A percentile compares a stretch with the other conserved stretches of the same genome.
Evolutionary conservation across 2,329 filamentous ascomycete species (phyloP).

Genomic region (Scolecobasidium constrictum): DNA sequence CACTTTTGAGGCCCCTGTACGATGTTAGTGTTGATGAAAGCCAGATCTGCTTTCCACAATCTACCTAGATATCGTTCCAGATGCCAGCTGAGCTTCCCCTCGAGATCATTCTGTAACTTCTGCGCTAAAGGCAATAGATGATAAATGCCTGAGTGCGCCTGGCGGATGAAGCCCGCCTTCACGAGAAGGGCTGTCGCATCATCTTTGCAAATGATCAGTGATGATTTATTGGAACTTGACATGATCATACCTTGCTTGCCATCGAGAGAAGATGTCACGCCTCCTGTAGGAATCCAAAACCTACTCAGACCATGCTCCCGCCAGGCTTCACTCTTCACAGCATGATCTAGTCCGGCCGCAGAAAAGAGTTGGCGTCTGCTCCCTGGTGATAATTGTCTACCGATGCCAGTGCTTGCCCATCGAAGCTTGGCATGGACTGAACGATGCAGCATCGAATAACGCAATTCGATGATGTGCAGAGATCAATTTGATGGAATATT

Average conservation of each 20-base stretch:
- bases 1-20: conserved; percentile 66
- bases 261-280: no score
- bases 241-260: background rate
- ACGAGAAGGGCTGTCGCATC: conserved; percentile 58
- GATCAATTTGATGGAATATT: no score
- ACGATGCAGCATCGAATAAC: background rate
- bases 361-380: no score
- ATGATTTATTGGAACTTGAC: background rate
- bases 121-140: conserved; percentile 82
- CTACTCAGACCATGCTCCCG: background rate
- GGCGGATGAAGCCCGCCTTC: conserved; percentile 55
- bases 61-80: background rate
- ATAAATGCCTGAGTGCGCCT: conserved; percentile 84
- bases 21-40: no score
- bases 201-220: conserved; percentile 18
- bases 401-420: background rate
- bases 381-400: no score
- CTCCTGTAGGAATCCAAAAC: background rate
- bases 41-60: no score
- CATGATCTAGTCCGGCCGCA: background rate
- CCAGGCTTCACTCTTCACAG: background rate
- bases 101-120: conserved; percentile 80
- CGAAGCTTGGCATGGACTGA: background rate
- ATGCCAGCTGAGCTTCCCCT: conserved; percentile 29
- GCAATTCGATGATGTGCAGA: no score